Conservation (phyloP, 2,329 filamentous ascomycete genomes). For the Ceratocystiopsis brevicomis region DNA sequence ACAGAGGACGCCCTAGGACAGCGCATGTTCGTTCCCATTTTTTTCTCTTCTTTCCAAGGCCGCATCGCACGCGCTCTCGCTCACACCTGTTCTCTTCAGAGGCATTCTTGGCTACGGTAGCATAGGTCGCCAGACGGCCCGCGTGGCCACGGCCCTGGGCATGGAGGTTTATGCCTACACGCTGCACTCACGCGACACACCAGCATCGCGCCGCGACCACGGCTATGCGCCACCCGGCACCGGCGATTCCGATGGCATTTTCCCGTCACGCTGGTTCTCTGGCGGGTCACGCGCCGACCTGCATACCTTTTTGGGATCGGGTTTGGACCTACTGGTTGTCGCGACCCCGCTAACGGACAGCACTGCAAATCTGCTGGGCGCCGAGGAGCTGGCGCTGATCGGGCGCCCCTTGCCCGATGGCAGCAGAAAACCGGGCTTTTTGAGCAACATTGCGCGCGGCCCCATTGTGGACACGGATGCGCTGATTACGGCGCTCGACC, state of each 20-base stretch:
- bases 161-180: constrained; percentile 62
- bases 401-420: constrained; percentile 5
- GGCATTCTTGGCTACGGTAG: constrained; percentile 35
- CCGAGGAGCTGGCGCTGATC: constrained; percentile 28
- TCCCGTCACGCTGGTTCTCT: constrained; percentile 33
- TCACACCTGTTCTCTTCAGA: constrained; percentile 12
- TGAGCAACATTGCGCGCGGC: constrained; percentile 55
- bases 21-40: constrained; percentile 25
- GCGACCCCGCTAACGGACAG: constrained; percentile 29
- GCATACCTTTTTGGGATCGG: constrained; percentile 30
- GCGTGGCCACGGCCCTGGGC: constrained; percentile 44
- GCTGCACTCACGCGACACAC: constrained; percentile 45
- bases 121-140: constrained; percentile 34
- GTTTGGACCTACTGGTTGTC: constrained; percentile 34
- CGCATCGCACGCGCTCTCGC: not conserved
- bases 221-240: constrained; percentile 52
- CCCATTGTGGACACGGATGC: constrained; percentile 30
- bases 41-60: not conserved
- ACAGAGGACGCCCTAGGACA: constrained; percentile 26
- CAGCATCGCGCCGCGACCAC: constrained; percentile 41
- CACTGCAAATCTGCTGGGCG: constrained; percentile 31
- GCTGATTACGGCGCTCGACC: constrained; percentile 40
- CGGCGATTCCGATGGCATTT: constrained; percentile 28
- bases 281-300: constrained; percentile 24
- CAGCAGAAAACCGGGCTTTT: constrained; percentile 30